These are phyloP conservation scores for Trichoderma simmonsii DNA, from an alignment of 2,329 filamentous ascomycete genomes.

Conservation along the genomic window DNA sequence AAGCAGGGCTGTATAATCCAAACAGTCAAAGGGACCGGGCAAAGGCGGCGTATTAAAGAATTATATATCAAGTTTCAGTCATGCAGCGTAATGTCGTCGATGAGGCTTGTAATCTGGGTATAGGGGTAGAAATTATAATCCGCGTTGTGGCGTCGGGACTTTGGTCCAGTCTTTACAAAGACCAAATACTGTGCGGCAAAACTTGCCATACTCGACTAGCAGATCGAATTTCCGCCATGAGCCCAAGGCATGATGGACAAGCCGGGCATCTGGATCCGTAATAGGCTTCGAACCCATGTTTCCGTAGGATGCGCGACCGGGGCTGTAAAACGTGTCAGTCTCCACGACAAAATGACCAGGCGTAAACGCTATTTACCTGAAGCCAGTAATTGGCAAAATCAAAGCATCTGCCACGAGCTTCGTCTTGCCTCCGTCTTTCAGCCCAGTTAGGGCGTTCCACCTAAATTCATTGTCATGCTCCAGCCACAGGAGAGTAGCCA, in stretches of 20 bases:
- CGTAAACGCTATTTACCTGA: conserved; percentile 22
- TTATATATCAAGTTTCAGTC: not conserved
- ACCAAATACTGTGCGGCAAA: conserved; percentile 25
- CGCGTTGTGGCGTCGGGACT: conserved; percentile 4
- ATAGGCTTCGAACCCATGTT: conserved; percentile 27
- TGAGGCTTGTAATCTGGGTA: not conserved
- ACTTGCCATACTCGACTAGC: conserved; percentile 26
- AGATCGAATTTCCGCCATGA: conserved; percentile 25
- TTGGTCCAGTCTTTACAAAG: conserved; percentile 25
- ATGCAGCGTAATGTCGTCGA: not conserved
- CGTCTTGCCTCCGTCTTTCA: conserved; percentile 24
- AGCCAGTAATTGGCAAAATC: conserved; percentile 26
- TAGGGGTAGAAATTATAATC: not conserved
- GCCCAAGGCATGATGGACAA: conserved; percentile 25
- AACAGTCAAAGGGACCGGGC: not conserved
- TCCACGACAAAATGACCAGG: not conserved
- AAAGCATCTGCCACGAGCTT: conserved; percentile 25
- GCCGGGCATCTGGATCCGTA: conserved; percentile 23
- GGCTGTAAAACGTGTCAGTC: conserved; percentile 13
- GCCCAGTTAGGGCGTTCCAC: conserved; percentile 26
- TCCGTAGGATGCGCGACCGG: conserved; percentile 25
- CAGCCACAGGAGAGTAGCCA: conserved; percentile 24
- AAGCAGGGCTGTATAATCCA: not conserved
- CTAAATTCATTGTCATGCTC: conserved; percentile 22
- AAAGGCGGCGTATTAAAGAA: not conserved